Evolutionary conservation across 2,329 filamentous ascomycete species (phyloP).

Genomic region (Penicillium olsonii): DNA sequence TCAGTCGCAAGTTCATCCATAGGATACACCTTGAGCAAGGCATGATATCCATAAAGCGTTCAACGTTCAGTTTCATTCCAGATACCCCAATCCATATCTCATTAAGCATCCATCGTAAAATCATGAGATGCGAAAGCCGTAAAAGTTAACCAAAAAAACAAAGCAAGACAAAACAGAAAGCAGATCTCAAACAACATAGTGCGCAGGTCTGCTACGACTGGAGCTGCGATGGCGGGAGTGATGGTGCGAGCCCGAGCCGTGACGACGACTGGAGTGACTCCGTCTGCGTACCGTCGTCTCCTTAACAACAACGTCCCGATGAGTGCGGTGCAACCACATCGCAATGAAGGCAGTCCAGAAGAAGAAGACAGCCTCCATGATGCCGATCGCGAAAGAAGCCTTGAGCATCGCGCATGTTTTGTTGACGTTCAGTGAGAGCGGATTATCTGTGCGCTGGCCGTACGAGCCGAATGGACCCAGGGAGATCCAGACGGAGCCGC

Average conservation of each 20-base stretch:
- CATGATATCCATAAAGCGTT: background rate
- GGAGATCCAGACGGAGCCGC: constrained; percentile 55
- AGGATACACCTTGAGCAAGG: background rate
- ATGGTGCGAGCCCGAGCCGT: constrained; percentile 27
- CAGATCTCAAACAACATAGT: constrained; percentile 32
- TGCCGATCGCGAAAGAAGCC: constrained; percentile 82
- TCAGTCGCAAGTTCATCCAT: background rate
- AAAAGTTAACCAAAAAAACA: constrained; percentile 2
- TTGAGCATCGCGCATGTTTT: constrained; percentile 93
- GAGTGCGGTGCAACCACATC: constrained; percentile 41
- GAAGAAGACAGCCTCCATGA: constrained; percentile 85
- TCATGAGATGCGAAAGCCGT: constrained; percentile 3
- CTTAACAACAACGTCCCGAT: constrained; percentile 38
- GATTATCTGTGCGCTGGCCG: constrained; percentile 47
- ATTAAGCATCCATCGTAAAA: constrained; percentile 20
- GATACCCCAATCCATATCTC: constrained; percentile 11
- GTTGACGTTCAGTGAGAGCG: constrained; percentile 58
- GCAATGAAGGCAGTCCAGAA: constrained; percentile 74
- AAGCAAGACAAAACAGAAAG: constrained; percentile 1
- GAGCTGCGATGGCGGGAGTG: constrained; percentile 32
- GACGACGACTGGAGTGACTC: constrained; percentile 38
- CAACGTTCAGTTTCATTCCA: background rate
- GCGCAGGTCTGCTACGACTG: constrained; percentile 23
- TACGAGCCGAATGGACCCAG: constrained; percentile 65
- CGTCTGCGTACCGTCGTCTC: constrained; percentile 40